Evolutionary conservation across 2,329 filamentous ascomycete species (phyloP).

Genomic region (Daldinia sp.): DNA sequence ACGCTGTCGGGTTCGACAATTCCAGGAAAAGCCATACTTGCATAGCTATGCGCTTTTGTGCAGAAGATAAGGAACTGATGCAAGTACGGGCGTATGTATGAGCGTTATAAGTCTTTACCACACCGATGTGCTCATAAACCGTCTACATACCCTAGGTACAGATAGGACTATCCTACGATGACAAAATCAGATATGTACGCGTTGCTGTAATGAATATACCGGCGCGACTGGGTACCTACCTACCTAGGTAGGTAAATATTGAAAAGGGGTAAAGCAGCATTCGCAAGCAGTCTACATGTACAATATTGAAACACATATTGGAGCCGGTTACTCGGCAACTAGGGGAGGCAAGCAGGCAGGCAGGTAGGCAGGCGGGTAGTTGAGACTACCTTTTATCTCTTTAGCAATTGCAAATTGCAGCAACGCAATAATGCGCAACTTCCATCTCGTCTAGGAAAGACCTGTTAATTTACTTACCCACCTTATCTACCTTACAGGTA

Average conservation of each 20-base stretch:
- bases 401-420: neutral
- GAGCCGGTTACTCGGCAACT: neutral
- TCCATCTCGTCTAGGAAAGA: neutral
- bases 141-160: neutral
- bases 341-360: neutral
- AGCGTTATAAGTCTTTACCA: neutral
- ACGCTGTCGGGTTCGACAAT: neutral
- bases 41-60: neutral
- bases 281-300: neutral
- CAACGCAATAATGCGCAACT: slow-evolving; percentile 2
- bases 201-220: neutral
- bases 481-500: no score
- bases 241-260: neutral
- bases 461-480: neutral
- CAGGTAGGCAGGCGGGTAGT: neutral
- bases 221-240: neutral
- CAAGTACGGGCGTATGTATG: neutral
- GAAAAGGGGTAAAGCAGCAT: neutral
- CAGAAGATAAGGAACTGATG: neutral
- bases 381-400: neutral
- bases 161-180: neutral
- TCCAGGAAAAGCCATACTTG: neutral
- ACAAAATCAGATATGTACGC: neutral
- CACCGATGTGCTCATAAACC: neutral
- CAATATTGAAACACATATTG: neutral